These are phyloP conservation scores for Pichia phayaonensis DNA, from an alignment of 805 yeast genomes.

Conservation along the genomic window DNA sequence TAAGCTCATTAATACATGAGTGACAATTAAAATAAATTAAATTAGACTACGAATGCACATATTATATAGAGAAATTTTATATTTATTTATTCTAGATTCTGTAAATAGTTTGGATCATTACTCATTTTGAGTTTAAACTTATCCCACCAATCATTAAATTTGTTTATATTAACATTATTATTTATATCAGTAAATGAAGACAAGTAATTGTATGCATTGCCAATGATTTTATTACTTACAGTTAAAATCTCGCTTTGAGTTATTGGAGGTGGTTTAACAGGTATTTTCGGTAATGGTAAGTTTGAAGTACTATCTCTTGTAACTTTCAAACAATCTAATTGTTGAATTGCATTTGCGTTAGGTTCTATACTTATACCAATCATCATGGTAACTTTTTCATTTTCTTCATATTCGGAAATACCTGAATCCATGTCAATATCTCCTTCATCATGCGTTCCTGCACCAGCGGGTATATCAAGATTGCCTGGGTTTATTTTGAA, in stretches of 20 bases:
- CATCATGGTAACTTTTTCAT: constrained; percentile 17
- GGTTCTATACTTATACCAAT: constrained; percentile 94
- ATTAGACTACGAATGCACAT: background rate
- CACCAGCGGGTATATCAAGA: constrained; percentile 10
- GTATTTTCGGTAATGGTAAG: constrained; percentile 30
- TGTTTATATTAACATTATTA: constrained; percentile 81
- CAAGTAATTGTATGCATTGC: constrained; percentile 84
- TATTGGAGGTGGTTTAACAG: constrained; percentile 14
- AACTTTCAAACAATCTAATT: constrained; percentile 32
- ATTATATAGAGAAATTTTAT: background rate
- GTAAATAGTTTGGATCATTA: constrained; percentile 78
- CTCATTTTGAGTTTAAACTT: constrained; percentile 70
- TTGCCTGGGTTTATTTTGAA: constrained; percentile 58
- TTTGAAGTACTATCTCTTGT: constrained; percentile 12
- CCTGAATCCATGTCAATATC: constrained; percentile 53
- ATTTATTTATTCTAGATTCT: constrained; percentile 27
- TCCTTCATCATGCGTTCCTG: constrained; percentile 17
- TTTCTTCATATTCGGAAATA: constrained; percentile 6
- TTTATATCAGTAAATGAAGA: constrained; percentile 76
- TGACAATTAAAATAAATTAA: background rate
- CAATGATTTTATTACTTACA: constrained; percentile 81
- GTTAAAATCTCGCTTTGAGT: constrained; percentile 34
- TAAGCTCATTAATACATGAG: background rate
- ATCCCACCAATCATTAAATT: constrained; percentile 93
- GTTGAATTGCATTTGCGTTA: constrained; percentile 52